phyloP scores from a whole-genome alignment of 257 asterid genomes.

The Ilex asprella region DNA sequence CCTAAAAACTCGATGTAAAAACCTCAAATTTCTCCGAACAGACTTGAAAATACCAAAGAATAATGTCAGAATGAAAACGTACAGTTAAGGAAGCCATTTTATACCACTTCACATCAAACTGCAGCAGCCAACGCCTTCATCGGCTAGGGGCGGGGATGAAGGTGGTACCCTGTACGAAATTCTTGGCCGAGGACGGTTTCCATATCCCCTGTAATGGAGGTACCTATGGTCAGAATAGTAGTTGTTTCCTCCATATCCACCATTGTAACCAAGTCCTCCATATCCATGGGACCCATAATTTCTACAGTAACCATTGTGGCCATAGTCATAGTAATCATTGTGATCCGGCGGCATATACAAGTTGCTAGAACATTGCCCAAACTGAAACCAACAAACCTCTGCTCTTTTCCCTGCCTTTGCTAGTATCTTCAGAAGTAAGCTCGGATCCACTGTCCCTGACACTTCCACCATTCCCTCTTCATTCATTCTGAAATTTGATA shows the following conservation, averaged over 20 bases:
- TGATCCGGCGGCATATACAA: constrained; percentile 20
- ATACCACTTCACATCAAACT: neutral
- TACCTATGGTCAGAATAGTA: neutral
- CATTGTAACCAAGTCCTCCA: neutral
- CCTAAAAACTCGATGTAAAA: too few relatives aligned
- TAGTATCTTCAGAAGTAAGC: constrained; percentile 20
- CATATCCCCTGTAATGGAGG: neutral
- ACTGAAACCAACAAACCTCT: constrained; percentile 31
- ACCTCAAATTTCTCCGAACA: too few relatives aligned
- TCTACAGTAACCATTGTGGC: neutral
- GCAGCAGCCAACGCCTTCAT: neutral
- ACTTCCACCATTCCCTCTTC: constrained; percentile 18
- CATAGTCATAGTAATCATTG: neutral
- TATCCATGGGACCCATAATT: neutral
- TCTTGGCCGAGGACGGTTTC: neutral
- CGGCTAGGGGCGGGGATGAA: neutral
- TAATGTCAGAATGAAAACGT: too few relatives aligned
- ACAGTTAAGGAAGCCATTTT: too few relatives aligned
- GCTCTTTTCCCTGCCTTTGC: constrained; percentile 18
- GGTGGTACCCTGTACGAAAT: too few relatives aligned
- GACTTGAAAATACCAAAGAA: too few relatives aligned
- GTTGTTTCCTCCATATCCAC: neutral
- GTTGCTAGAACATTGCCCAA: constrained; percentile 38
- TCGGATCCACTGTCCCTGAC: constrained; percentile 28
- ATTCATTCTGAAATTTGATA: constrained; percentile 21